Percentiles rank a stretch among this genome's conserved stretches.
Evolutionary conservation across 306 rosid species (phyloP).

Genomic region (Cucumis cinereus): DNA sequence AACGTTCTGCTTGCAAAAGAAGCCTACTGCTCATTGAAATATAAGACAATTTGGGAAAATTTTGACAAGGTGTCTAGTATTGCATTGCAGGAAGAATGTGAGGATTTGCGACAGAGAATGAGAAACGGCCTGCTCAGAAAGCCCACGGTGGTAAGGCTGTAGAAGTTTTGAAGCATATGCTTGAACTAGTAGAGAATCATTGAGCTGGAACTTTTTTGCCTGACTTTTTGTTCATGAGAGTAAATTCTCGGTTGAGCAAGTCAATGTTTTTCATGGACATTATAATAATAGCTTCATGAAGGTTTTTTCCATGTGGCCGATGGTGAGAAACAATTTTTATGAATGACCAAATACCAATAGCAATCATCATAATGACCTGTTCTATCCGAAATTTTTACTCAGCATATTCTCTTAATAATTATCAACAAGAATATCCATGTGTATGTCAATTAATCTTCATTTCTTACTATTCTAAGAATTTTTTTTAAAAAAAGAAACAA

Average conservation of each 20-base stretch:
- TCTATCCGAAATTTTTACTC: background rate
- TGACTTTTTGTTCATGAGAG: background rate
- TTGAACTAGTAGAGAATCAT: background rate
- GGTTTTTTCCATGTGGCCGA: background rate
- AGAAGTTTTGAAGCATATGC: background rate
- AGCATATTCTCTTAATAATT: background rate
- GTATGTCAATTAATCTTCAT: background rate
- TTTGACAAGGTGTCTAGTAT: conserved; percentile 4
- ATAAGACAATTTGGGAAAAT: background rate
- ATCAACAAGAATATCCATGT: background rate
- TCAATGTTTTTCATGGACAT: background rate
- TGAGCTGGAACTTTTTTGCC: background rate
- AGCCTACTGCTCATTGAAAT: background rate
- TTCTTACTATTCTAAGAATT: background rate
- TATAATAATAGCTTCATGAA: background rate
- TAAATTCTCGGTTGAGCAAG: background rate
- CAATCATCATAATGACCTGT: background rate
- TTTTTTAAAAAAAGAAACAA: background rate
- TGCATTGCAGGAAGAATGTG: conserved; percentile 81
- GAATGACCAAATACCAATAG: background rate
- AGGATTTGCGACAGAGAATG: conserved; percentile 44
- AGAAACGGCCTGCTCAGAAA: conserved; percentile 39
- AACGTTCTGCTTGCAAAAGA: background rate
- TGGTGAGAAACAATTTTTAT: background rate
- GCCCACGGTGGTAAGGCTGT: conserved; percentile 56